Percentiles rank a stretch among this genome's conserved stretches.
phyloP scores from a whole-genome alignment of 805 yeast species.

The Yarrowia sp. region DNA sequence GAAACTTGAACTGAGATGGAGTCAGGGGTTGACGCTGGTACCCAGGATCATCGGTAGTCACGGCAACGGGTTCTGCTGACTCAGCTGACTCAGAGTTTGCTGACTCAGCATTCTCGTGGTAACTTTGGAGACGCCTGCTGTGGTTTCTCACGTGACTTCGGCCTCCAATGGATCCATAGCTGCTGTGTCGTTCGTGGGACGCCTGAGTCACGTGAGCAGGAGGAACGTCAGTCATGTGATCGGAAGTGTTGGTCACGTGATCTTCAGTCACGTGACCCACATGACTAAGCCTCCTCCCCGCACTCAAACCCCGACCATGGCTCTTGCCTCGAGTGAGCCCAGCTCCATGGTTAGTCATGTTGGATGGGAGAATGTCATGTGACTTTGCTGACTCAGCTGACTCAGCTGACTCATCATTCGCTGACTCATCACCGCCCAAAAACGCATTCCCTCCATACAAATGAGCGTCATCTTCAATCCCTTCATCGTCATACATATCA shows the following conservation, averaged over 20 bases:
- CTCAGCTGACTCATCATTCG: neutral
- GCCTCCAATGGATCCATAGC: neutral
- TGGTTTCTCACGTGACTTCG: neutral
- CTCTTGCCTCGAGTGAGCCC: neutral
- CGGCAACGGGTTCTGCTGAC: neutral
- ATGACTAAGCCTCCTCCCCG: neutral
- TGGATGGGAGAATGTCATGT: neutral
- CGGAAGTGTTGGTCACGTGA: neutral
- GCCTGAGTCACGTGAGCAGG: neutral
- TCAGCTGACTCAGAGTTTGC: neutral
- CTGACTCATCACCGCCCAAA: neutral
- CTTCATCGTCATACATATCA: neutral
- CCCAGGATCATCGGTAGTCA: neutral
- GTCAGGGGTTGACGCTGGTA: neutral
- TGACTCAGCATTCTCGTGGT: neutral
- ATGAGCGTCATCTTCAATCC: neutral
- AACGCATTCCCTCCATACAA: constrained; percentile 5
- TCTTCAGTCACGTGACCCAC: neutral
- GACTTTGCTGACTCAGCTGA: neutral
- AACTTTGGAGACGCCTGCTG: neutral
- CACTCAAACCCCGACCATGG: neutral
- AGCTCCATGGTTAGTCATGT: neutral
- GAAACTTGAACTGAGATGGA: constrained; percentile 2
- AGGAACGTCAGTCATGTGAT: neutral
- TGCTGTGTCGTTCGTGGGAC: neutral